Percentiles rank a stretch among this genome's conserved stretches.
These are phyloP conservation scores for Umbelopsis sp. DNA, from an alignment of 192 early-diverging fungal genomes.

Conservation along the genomic window DNA sequence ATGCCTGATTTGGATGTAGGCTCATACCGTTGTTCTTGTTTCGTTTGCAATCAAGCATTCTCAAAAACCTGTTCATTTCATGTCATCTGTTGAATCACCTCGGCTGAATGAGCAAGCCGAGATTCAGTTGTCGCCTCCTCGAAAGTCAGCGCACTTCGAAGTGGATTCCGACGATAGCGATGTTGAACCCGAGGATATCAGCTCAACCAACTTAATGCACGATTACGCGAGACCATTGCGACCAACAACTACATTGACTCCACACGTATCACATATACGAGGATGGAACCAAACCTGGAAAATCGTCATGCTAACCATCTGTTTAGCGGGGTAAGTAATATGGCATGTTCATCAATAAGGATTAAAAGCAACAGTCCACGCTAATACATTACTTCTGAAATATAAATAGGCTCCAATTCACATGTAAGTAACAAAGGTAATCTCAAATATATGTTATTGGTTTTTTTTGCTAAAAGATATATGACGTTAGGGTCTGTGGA, in stretches of 20 bases:
- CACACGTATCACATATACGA: constrained; percentile 7
- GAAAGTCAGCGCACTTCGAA: constrained; percentile 11
- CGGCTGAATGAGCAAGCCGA: background rate
- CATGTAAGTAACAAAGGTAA: constrained; percentile 52
- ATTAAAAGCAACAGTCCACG: background rate
- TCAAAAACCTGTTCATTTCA: constrained; percentile 1
- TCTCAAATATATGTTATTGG: background rate
- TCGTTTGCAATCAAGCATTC: background rate
- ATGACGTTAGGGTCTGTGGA: constrained; percentile 68
- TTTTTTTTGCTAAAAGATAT: background rate
- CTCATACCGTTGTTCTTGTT: background rate
- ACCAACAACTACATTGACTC: background rate
- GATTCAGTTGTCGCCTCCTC: constrained; percentile 4
- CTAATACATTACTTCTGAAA: background rate
- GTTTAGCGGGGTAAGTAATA: constrained; percentile 50
- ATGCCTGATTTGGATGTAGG: too few relatives aligned
- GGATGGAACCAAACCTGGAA: constrained; percentile 30
- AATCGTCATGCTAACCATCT: constrained; percentile 59
- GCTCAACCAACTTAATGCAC: background rate
- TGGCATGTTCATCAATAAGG: background rate
- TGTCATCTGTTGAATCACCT: constrained; percentile 17
- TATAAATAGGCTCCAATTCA: constrained; percentile 58
- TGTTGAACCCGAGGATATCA: constrained; percentile 18
- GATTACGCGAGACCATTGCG: background rate
- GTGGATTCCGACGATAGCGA: constrained; percentile 12